Evolutionary conservation across 73 alveolate species (phyloP), one percentile per base, ranked within the genome.

Genomic region (Diophrys sp.): DNA sequence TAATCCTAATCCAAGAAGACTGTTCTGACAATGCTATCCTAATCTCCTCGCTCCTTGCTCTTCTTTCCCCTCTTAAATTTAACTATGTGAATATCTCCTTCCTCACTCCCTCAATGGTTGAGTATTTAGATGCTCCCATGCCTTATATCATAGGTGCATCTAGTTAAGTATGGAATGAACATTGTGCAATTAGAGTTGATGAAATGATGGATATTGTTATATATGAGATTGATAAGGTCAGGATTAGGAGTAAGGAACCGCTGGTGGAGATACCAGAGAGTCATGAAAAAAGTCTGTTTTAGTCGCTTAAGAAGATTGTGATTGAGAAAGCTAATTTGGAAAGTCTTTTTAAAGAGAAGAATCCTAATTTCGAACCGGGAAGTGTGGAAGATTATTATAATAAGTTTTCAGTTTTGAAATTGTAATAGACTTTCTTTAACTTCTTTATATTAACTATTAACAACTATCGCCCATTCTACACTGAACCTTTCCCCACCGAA

Each of bases 361-460:
- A 68, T 28, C 2, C 34, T 28, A 29, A 68, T 25, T 68, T 1
- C 55, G 24, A 28, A 23, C 18, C 8, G 1, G 56, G 29, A 26
- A n/a, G 1, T 26, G 25, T 23, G 44, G 90, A 82, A 23, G 90
- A 82, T 25, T 54, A 29, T 29, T 82, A 82, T 34, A 74, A 80
- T 78, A 78, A 68, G 23, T 82, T 74, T 75, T 83, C 90, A 14
- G 18, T 67, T 29, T 44, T 82, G 24, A 82, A 79, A 67, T 70
- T 74, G 0, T 72, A 82, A 31, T 78, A 82, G 54, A 26, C 73
- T 27, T 82, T 82, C 71, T 82, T 82, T 74, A 82, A 82, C 55
- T 82, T 82, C 71, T 82, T 82, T 78, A 70, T 82, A 18, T 67
- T 82, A 18, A 82, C 90, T 24, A 82, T 82, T 26, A 82, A 82